Base-by-base conservation (phyloP, 768 basidiomycete species). In the Termitomyces titanicus region DNA sequence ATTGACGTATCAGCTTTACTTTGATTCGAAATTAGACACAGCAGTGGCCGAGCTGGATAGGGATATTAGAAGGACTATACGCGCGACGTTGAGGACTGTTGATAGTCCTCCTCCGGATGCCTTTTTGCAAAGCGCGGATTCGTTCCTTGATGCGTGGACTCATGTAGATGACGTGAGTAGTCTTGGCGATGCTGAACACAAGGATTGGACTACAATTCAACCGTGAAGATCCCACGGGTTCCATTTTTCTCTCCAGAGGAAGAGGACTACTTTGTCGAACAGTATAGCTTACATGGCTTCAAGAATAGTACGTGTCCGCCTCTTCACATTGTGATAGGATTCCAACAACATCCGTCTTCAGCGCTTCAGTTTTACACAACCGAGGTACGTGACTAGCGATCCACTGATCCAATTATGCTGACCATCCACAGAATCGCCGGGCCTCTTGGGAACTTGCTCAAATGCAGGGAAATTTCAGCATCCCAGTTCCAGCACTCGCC, bases 181-280 rank as follows among this genome's bases (percentile, higher is more conserved):
- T 9, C 22, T 1, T 24, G 29, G 20, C 22, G 10, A 13, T 10
- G 20, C 4, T 20, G 13, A 12, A 18, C n/a, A n/a, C n/a, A n/a
- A n/a, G n/a, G n/a, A n/a, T n/a, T 24, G 20, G 11, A 51, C 61
- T 35, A 62, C 24, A 25, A n/a, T 43, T 18, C 2, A 8, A n/a
- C 5, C 22, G n/a, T 33, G 6, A 24, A 87, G 83, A 82, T 88
- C 34, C 79, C 82, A 1, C 76, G 80, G 0, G 75, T 87, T 46
- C 79, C 82, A 0, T 89, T 84, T 68, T 78, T 89, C 42, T 76
- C 78, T 0, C 40, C 62, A 0, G 77, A 79, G 10, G 85, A 90
- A 65, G 88, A 90, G 61, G 80, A 85, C 60, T 89, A 89, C 62
- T 81, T 88, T 55, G 78, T 88, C 0, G 77, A 86, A 48, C 81